These are phyloP conservation scores for Suillus bovinus DNA, from an alignment of 768 basidiomycete genomes.

Conservation along the genomic window DNA sequence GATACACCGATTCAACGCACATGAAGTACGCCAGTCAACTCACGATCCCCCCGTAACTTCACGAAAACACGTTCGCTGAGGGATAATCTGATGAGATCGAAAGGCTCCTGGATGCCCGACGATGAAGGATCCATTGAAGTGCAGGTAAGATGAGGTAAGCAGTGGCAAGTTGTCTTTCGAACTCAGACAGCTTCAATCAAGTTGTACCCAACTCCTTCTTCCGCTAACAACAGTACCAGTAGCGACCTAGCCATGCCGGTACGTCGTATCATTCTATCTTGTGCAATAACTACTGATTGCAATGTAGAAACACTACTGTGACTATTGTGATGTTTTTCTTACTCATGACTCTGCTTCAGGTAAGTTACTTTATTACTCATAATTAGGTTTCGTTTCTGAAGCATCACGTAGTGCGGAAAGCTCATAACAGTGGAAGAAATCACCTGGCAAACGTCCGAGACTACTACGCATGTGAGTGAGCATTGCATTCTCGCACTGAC, in stretches of 20 bases:
- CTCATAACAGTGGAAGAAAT: constrained; percentile 97
- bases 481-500: not conserved
- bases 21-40: constrained; percentile 89
- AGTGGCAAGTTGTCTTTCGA: constrained; percentile 24
- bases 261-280: constrained; percentile 28
- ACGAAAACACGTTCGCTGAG: constrained; percentile 98
- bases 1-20: constrained; percentile 48
- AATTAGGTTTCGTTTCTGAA: constrained; percentile 14
- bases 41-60: constrained; percentile 93
- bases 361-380: constrained; percentile 31
- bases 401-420: constrained; percentile 77
- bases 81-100: constrained; percentile 95
- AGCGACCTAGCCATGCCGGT: constrained; percentile 57
- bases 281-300: constrained; percentile 10
- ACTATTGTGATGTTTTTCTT: constrained; percentile 91
- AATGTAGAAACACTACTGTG: constrained; percentile 86
- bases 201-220: constrained; percentile 16
- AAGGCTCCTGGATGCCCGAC: constrained; percentile 88
- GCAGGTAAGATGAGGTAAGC: constrained; percentile 27
- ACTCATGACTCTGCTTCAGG: constrained; percentile 95
- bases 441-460: constrained; percentile 96
- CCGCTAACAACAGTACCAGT: constrained; percentile 25
- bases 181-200: constrained; percentile 27
- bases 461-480: constrained; percentile 85
- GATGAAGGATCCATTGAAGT: constrained; percentile 66